Evolutionary conservation across 768 basidiomycete species (phyloP), one percentile per base, ranked within the genome.

Genomic region (Mycena metata): DNA sequence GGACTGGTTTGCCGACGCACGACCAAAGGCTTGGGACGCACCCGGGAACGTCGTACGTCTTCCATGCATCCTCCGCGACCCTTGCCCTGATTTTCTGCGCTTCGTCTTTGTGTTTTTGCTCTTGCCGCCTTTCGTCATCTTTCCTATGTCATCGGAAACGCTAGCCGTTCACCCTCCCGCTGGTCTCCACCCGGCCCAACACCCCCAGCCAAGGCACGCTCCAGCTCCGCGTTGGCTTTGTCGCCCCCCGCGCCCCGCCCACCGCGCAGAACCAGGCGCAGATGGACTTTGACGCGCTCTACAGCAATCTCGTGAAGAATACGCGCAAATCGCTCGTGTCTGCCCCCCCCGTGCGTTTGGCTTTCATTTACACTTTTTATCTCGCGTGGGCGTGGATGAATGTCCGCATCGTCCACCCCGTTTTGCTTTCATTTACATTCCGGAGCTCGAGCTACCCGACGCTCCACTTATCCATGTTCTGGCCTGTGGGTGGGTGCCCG

Each of bases 281-380:
- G n/a, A 78, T 89, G 70, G 80, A 86, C 52, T 90, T 87, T 61
- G 84, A 84, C n/a, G 88, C 86, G 45, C 82, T 93, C 30, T 93
- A 89, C 76, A 74, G 75, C 0, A 89, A 93, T 59, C 83, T 94
- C 15, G 79, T 89, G 60, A 91, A 88, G 75, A 84, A 87, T 39
- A 87, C 90, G 0, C 83, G 89, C 21, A 89, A 88, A 3, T 89
- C 88, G 24, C 82, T 95, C 5, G 89, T 92, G 15, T 91, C 92
- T 45, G 90, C 90, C 1, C 92, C 93, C 10, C 93, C 95, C 1
- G 93, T 94, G 73, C 67, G 91, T 84, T 1, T 45, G 9, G 64
- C 67, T 67, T 41, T 21, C 23, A 55, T 23, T 8, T 64, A 23
- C 61, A 8, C 35, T 49, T 46, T 36, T 17, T 42, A 6, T 46